Evolutionary conservation across 257 asterid genomes (phyloP), one percentile per base, ranked within the genome.

Genomic region (Galeopsis tetrahit): DNA sequence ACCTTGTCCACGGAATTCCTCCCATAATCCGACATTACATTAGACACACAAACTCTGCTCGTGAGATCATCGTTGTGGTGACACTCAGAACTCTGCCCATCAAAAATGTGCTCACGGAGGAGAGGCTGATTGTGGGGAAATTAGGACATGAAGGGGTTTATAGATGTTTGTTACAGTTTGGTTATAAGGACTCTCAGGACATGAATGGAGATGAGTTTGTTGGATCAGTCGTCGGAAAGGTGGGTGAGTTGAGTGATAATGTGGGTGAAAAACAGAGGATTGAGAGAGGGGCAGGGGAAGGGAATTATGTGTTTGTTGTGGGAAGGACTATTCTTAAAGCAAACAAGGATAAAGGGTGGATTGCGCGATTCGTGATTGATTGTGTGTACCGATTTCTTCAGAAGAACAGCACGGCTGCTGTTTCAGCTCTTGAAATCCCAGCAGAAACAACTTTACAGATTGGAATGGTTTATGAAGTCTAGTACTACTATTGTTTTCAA

Each of bases 11-110:
- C 38, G 96, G 94, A 4, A 81, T 91, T 58, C 97, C 96, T 0
- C 94, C 97, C n/a, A 89, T 91, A 13, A 78, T 91, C 49, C 80
- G 81, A 0, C 92, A 64, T 44, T 89, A 87, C 65, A 83, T 89
- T 43, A 84, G 76, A 9, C 85, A 85, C 66, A 82, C 89, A 4
- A 85, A 71, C 71, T 80, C 94, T 2, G 82, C 78, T 5, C 82
- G 86, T 2, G 86, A 87, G 15, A 62, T 87, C 21, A 73, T 85
- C 82, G 96, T 91, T 43, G 68, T 89, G 10, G 86, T 82, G 32
- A 87, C 90, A 5, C 49, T 84, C 10, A 79, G 85, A 43, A 87
- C 88, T 53, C 79, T 89, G 14, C 94, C 94, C 0, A 71, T 85
- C 49, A 79, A 72, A 58, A 69, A 82, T 2, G 86, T 84, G 68